phyloP scores from a whole-genome alignment of 2,329 filamentous ascomycete genomes.

The Aspergillus ruber region DNA sequence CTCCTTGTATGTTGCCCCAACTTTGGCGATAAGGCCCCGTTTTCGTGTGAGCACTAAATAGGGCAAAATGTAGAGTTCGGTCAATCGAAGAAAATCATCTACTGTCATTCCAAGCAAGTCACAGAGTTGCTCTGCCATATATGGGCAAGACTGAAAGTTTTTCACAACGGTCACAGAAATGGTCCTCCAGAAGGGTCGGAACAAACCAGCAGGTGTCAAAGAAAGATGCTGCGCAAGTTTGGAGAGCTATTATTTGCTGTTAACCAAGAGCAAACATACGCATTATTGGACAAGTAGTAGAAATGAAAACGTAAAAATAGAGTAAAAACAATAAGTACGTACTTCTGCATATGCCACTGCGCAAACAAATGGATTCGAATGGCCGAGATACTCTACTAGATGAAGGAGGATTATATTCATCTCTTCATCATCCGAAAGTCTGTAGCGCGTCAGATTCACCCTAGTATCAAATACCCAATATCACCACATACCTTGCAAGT shows the following conservation, averaged over 20 bases:
- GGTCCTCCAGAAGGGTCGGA: constrained; percentile 83
- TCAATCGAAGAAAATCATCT: constrained; percentile 64
- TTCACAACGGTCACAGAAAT: constrained; percentile 77
- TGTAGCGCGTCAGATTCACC: constrained; percentile 19
- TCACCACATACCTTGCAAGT: constrained; percentile 56
- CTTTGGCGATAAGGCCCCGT: constrained; percentile 69
- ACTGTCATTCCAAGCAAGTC: constrained; percentile 73
- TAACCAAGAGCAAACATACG: background rate
- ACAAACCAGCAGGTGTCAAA: constrained; percentile 60
- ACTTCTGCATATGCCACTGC: constrained; percentile 79
- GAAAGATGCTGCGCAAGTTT: constrained; percentile 62
- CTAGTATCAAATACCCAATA: constrained; percentile 1
- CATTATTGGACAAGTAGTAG: too few relatives aligned
- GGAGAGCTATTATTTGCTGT: constrained; percentile 47
- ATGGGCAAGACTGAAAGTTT: constrained; percentile 72
- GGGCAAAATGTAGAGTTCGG: constrained; percentile 77
- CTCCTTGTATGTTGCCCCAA: constrained; percentile 62
- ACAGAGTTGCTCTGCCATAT: constrained; percentile 71
- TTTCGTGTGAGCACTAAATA: constrained; percentile 76
- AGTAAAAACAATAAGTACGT: constrained; percentile 12
- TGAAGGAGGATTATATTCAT: constrained; percentile 79
- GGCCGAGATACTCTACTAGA: constrained; percentile 79
- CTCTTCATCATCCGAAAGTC: constrained; percentile 69
- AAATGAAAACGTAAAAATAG: background rate
- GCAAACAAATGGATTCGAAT: constrained; percentile 70